Conservation (phyloP, 2,329 filamentous ascomycete genomes). For the Trichophaea hybrida region DNA sequence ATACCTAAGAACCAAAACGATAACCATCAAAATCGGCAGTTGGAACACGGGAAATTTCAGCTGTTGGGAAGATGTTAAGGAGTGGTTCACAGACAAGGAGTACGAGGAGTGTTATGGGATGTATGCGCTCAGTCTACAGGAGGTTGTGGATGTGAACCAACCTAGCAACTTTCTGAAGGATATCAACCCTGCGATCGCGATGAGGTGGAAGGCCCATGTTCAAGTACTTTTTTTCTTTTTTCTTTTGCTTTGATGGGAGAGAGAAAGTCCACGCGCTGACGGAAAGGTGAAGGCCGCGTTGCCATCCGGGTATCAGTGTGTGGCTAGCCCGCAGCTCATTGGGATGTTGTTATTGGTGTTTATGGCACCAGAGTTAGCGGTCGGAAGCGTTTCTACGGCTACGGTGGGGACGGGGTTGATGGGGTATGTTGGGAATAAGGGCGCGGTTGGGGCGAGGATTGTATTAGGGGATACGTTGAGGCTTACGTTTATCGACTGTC, state of each 20-base stretch:
- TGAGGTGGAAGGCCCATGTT: conserved; percentile 68
- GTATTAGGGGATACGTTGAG: conserved; percentile 80
- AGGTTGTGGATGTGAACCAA: conserved; percentile 74
- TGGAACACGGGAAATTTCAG: conserved; percentile 77
- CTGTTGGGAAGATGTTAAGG: conserved; percentile 63
- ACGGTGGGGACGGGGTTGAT: conserved; percentile 78
- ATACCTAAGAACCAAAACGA: conserved; percentile 58
- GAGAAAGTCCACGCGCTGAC: background rate
- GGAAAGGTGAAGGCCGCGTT: conserved; percentile 44
- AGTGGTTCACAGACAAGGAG: conserved; percentile 59
- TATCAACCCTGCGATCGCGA: conserved; percentile 54
- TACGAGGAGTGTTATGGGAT: conserved; percentile 54
- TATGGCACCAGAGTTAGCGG: conserved; percentile 62
- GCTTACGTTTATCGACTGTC: conserved; percentile 79
- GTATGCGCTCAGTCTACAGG: conserved; percentile 81
- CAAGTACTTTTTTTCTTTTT: conserved; percentile 19
- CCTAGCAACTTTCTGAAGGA: conserved; percentile 68
- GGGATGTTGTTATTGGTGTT: conserved; percentile 76
- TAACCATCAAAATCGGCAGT: conserved; percentile 77
- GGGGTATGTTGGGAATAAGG: conserved; percentile 94
- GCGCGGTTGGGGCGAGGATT: conserved; percentile 66
- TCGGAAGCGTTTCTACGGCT: conserved; percentile 68
- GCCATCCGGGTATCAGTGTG: conserved; percentile 59
- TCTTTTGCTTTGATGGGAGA: background rate
- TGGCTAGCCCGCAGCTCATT: conserved; percentile 72